phyloP scores from a whole-genome alignment of 768 basidiomycete genomes.

The Lentinus tigrinus region DNA sequence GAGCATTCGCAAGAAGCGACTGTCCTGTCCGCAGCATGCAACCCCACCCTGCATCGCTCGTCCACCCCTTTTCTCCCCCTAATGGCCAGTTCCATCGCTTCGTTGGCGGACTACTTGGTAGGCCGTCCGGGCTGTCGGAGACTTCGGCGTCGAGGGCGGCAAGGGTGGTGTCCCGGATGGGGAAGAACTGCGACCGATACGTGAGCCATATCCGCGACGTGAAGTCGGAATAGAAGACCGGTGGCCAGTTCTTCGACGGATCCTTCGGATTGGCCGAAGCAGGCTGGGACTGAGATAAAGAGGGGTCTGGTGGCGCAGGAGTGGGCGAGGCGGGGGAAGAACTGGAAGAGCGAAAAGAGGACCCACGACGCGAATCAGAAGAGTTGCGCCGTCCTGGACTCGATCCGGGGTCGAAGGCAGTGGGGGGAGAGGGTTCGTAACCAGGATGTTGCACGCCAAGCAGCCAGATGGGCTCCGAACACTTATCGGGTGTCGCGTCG shows the following conservation, averaged over 20 bases:
- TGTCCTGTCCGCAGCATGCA: constrained; percentile 92
- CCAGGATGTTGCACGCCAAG: constrained; percentile 82
- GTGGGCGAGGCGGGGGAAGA: constrained; percentile 36
- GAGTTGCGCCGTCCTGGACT: constrained; percentile 33
- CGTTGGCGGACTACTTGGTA: constrained; percentile 39
- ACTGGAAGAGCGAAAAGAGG: constrained; percentile 45
- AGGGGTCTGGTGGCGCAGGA: constrained; percentile 27
- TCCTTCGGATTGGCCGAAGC: constrained; percentile 25
- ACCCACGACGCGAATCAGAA: constrained; percentile 40
- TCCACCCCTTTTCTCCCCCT: constrained; percentile 74
- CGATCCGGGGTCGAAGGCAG: constrained; percentile 29
- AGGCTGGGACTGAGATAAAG: constrained; percentile 37
- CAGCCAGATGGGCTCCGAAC: constrained; percentile 83
- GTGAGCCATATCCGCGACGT: constrained; percentile 88
- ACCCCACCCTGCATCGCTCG: constrained; percentile 86
- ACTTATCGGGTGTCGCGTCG: constrained; percentile 84
- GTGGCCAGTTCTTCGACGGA: constrained; percentile 66
- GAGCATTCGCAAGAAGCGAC: constrained; percentile 75
- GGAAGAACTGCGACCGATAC: constrained; percentile 83
- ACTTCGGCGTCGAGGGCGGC: constrained; percentile 39
- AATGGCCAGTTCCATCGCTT: constrained; percentile 65
- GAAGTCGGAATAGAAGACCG: constrained; percentile 86
- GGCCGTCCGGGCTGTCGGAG: constrained; percentile 16
- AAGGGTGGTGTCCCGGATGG: constrained; percentile 67
- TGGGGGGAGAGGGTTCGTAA: constrained; percentile 47